These are phyloP conservation scores for Phoenix roebelenii DNA, from an alignment of 176 grass and related monocot species.

Conservation along the genomic window DNA sequence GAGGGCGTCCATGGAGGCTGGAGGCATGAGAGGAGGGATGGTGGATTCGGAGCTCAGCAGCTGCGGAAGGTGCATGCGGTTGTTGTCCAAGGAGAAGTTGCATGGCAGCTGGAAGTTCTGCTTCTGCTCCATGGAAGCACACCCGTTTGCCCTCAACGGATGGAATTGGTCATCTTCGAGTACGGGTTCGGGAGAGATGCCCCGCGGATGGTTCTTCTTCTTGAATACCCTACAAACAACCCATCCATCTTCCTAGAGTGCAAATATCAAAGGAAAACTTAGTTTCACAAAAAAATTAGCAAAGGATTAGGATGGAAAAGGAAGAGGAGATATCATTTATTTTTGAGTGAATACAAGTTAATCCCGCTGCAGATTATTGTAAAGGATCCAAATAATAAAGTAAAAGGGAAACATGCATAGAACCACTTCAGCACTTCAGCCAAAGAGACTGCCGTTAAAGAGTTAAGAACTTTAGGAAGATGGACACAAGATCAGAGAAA, in stretches of 20 bases:
- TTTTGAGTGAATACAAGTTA: no score
- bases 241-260: conserved; percentile 92
- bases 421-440: no score
- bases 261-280: conserved; percentile 12
- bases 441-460: no score
- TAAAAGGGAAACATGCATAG: no score
- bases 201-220: conserved; percentile 72
- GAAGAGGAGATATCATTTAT: no score
- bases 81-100: conserved; percentile 45
- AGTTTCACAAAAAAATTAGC: no score
- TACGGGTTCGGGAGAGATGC: conserved; percentile 10
- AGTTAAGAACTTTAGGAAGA: no score
- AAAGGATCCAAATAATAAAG: no score
- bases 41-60: conserved; percentile 55
- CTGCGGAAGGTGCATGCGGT: conserved; percentile 77
- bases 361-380: no score
- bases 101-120: conserved; percentile 41
- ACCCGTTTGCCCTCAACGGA: conserved; percentile 14
- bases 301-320: no score
- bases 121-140: conserved; percentile 30
- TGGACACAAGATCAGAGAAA: no score
- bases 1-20: conserved; percentile 32
- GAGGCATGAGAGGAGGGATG: conserved; percentile 18
- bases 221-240: conserved; percentile 97
- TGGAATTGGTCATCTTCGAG: conserved; percentile 48